Evolutionary conservation across 345 rosid species (phyloP).

Genomic region (Hibiscus mutabilis): DNA sequence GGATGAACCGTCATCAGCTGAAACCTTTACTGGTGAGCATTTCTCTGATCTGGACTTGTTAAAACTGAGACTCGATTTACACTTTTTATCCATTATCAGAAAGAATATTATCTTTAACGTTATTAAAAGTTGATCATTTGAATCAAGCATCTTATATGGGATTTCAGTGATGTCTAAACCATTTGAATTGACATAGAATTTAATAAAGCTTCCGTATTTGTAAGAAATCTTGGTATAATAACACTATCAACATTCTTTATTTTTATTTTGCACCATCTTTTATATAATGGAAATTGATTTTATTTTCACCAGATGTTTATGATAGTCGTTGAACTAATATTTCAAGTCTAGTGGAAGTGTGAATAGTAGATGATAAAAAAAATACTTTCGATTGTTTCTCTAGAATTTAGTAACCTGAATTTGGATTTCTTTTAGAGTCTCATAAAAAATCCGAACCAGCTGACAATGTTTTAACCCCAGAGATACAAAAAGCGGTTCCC

Average conservation of each 20-base stretch:
- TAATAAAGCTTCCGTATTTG: too few species aligned
- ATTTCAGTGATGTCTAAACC: too few species aligned
- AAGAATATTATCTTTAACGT: too few species aligned
- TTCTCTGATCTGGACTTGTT: conserved; percentile 7
- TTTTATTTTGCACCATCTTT: too few species aligned
- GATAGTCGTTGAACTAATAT: neutral
- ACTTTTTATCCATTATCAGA: too few species aligned
- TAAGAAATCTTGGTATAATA: too few species aligned
- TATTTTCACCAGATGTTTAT: too few species aligned
- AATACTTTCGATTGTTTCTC: neutral
- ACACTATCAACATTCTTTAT: too few species aligned
- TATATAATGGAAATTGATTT: too few species aligned
- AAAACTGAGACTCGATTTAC: neutral
- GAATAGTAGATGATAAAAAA: neutral
- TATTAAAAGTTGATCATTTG: too few species aligned
- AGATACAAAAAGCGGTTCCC: conserved; percentile 27
- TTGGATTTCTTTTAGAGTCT: conserved; percentile 27
- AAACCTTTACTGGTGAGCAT: conserved; percentile 37
- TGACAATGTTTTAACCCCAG: conserved; percentile 31
- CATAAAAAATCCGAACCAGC: conserved; percentile 39
- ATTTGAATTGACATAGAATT: too few species aligned
- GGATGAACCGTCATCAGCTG: conserved; percentile 47
- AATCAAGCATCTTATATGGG: too few species aligned
- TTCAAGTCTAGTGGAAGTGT: neutral
- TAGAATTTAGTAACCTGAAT: neutral